Conservation (phyloP, 1,284 basidiomycete species). For the Ustilago esculenta region DNA sequence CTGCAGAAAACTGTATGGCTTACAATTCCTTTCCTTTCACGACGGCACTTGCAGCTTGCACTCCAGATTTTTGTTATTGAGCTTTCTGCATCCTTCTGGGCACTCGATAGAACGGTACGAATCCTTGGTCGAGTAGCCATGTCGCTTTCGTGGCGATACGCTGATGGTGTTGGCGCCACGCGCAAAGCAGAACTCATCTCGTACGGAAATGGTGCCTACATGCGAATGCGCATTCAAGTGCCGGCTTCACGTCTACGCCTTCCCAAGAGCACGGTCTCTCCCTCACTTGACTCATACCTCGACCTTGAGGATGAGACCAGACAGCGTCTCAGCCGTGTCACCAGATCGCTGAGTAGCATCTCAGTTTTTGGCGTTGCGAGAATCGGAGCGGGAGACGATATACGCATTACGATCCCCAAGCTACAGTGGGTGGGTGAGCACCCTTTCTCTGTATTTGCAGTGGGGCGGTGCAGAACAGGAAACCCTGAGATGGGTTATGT, state of each 20-base stretch:
- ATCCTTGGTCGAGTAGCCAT: slow-evolving; percentile 8
- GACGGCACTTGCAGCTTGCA: slow-evolving; percentile 2
- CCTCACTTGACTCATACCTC: neutral
- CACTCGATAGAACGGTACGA: slow-evolving; percentile 34
- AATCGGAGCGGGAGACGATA: slow-evolving; percentile 33
- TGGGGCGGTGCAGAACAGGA: slow-evolving; percentile 15
- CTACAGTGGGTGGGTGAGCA: slow-evolving; percentile 41
- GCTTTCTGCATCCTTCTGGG: slow-evolving; percentile 28
- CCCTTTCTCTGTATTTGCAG: slow-evolving; percentile 42
- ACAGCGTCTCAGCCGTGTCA: neutral
- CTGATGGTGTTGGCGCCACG: slow-evolving; percentile 16
- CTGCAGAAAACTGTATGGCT: neutral
- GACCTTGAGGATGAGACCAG: neutral
- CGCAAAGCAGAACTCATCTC: slow-evolving; percentile 15
- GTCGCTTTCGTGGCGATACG: slow-evolving; percentile 24
- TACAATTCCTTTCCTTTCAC: neutral
- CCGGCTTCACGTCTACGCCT: slow-evolving; percentile 21
- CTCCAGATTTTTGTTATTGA: slow-evolving; percentile 29
- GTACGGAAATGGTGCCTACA: slow-evolving; percentile 9
- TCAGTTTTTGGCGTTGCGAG: neutral
- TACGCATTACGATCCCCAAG: slow-evolving; percentile 31
- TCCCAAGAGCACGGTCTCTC: neutral
- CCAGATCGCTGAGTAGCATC: neutral
- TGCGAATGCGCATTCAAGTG: slow-evolving; percentile 26
- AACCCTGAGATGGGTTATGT: slow-evolving; percentile 8